Base-by-base conservation (phyloP, 805 yeast genomes). In the Suhomyces sp. region DNA sequence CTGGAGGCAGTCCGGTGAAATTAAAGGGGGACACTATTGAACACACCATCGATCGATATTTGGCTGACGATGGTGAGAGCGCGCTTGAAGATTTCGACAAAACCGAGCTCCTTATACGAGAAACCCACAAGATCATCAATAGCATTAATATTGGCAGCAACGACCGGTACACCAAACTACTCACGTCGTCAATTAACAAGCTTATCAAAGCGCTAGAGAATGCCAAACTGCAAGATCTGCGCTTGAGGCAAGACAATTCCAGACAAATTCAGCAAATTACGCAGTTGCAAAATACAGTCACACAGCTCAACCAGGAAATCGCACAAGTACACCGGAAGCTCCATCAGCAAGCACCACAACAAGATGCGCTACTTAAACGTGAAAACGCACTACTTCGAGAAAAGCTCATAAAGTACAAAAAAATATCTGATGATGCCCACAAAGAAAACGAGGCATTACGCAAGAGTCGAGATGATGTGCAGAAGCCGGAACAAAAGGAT, bases 401-500 rank as follows among this genome's bases (percentile, higher is more conserved):
- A 24, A 72, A 72, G 52, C 62, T 72, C 46, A 58, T 60, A 44
- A 72, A 72, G 59, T 72, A 72, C 47, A 70, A 69, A 55, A 55
- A 52, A 15, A 43, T 53, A 31, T 52, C 54, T 6, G 56, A 53
- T 13, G 47, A 27, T 3, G 43, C 45, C 15, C n/a, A 25, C 9
- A 43, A 40, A 39, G 54, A 47, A 47, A 44, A 43, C n/a, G 54
- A 43, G 27, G 47, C 46, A 20, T 41, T 46, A 33, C 44, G 44
- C 40, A 17, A 21, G 25, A 20, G 45, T 15, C 29, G 24, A n/a
- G n/a, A 46, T 13, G 48, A 15, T 17, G 21, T 24, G 37, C 15
- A 40, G 44, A 17, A 9, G 35, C 31, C 33, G 35, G 47, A 35
- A 12, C 15, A 27, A 12, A 27, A 27, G 31, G 31, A 27, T 12